These are phyloP conservation scores for Trebouxiophyceae sp. DNA, from an alignment of 163 green algal species.

Conservation along the genomic window DNA sequence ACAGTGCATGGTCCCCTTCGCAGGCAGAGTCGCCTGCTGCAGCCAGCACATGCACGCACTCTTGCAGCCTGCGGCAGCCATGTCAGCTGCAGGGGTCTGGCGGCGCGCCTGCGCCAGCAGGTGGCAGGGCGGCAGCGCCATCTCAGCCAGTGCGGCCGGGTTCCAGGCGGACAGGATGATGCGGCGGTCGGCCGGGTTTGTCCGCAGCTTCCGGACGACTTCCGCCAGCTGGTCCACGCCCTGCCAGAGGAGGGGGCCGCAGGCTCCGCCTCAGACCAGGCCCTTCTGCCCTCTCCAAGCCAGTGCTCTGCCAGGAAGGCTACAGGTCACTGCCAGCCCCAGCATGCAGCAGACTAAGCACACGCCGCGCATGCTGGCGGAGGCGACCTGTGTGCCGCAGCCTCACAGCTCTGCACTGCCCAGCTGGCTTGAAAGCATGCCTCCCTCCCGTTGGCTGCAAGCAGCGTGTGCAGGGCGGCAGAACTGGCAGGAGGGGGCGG, in stretches of 20 bases:
- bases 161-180: constrained; percentile 99
- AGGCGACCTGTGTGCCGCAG: too few species aligned
- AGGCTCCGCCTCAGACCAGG: too few species aligned
- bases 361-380: too few species aligned
- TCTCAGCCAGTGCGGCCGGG: constrained; percentile 81
- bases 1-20: neutral
- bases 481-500: neutral
- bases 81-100: neutral
- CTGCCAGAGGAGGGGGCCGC: too few species aligned
- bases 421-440: too few species aligned
- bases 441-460: too few species aligned
- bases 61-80: neutral
- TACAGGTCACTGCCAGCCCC: too few species aligned
- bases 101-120: constrained; percentile 88
- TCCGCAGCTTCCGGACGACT: constrained; percentile 79
- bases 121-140: constrained; percentile 98
- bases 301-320: too few species aligned
- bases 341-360: too few species aligned
- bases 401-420: too few species aligned
- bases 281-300: too few species aligned
- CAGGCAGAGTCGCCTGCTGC: neutral
- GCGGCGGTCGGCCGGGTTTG: constrained; percentile 84
- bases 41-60: neutral
- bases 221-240: constrained; percentile 84
- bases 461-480: too few species aligned